Conservation (phyloP, 305 asterid species). For the Fraxinus baroniana region DNA sequence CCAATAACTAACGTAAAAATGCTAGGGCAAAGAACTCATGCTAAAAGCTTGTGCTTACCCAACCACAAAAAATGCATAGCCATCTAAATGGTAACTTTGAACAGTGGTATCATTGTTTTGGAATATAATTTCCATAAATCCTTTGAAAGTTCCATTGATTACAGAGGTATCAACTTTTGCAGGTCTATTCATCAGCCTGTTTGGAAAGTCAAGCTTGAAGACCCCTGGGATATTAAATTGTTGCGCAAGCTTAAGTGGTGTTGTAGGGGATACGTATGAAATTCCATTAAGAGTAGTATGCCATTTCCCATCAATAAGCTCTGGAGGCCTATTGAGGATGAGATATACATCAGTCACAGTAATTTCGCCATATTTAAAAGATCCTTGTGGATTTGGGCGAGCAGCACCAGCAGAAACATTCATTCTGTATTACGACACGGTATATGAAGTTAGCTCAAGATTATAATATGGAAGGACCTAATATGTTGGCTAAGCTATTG, state of each 20-base stretch:
- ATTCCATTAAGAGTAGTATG: slow-evolving; percentile 80
- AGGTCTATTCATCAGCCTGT: slow-evolving; percentile 67
- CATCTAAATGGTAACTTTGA: slow-evolving; percentile 86
- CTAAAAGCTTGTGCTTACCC: slow-evolving; percentile 54
- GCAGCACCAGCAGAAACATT: slow-evolving; percentile 91
- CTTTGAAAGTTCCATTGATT: slow-evolving; percentile 82
- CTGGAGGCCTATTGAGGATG: slow-evolving; percentile 67
- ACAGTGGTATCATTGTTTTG: slow-evolving; percentile 78
- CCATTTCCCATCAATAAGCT: slow-evolving; percentile 74
- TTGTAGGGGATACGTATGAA: slow-evolving; percentile 72
- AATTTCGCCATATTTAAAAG: slow-evolving; percentile 81
- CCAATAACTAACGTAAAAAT: background rate
- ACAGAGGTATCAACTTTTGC: slow-evolving; percentile 74
- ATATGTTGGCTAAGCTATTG: background rate
- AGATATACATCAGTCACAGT: slow-evolving; percentile 86
- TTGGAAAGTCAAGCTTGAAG: slow-evolving; percentile 91
- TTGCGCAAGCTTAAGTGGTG: slow-evolving; percentile 80
- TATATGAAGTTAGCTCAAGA: slow-evolving; percentile 27
- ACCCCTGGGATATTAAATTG: slow-evolving; percentile 69
- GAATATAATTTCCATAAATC: slow-evolving; percentile 86
- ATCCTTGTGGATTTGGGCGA: slow-evolving; percentile 95
- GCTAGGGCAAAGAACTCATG: background rate
- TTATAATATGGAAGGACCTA: background rate
- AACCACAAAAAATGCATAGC: slow-evolving; percentile 85
- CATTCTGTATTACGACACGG: slow-evolving; percentile 49